phyloP scores from a whole-genome alignment of 2,329 filamentous ascomycete genomes.

The Cryphonectria radicalis region DNA sequence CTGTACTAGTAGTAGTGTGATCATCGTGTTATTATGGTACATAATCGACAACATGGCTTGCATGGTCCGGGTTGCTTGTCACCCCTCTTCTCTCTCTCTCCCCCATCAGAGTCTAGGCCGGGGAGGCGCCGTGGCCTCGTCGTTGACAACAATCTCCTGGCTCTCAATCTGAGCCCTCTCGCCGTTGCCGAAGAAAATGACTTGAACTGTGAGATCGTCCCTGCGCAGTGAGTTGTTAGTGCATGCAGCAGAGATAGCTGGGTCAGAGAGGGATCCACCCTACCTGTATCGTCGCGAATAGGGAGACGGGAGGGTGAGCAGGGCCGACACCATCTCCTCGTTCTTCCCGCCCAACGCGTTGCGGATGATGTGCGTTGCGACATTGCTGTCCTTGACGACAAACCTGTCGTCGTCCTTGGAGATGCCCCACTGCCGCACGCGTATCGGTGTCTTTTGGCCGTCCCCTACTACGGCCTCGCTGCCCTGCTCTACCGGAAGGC shows the following conservation, averaged over 20 bases:
- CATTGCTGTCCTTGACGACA: slow-evolving; percentile 92
- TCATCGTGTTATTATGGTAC: slow-evolving; percentile 12
- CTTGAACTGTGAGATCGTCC: slow-evolving; percentile 95
- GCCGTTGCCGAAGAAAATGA: slow-evolving; percentile 95
- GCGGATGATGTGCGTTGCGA: slow-evolving; percentile 90
- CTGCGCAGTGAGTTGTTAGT: slow-evolving; percentile 48
- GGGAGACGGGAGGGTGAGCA: slow-evolving; percentile 88
- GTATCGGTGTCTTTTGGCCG: slow-evolving; percentile 86
- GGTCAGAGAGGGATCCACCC: slow-evolving; percentile 34
- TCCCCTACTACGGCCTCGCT: slow-evolving; percentile 50
- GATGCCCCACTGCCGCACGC: slow-evolving; percentile 89
- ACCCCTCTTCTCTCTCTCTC: background rate
- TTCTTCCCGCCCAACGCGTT: slow-evolving; percentile 95
- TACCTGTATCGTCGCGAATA: slow-evolving; percentile 91
- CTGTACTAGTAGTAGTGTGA: background rate
- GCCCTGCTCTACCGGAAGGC: slow-evolving; percentile 76
- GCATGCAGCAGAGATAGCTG: background rate
- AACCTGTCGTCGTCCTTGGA: slow-evolving; percentile 78
- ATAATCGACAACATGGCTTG: background rate
- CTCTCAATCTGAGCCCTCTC: slow-evolving; percentile 54
- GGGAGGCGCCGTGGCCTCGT: slow-evolving; percentile 76
- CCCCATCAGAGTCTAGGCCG: slow-evolving; percentile 4
- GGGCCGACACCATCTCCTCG: slow-evolving; percentile 87
- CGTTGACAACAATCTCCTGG: slow-evolving; percentile 81
- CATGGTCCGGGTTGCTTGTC: background rate